These are phyloP conservation scores for Colletotrichum scovillei DNA, from an alignment of 2,329 filamentous ascomycete genomes.

Conservation along the genomic window DNA sequence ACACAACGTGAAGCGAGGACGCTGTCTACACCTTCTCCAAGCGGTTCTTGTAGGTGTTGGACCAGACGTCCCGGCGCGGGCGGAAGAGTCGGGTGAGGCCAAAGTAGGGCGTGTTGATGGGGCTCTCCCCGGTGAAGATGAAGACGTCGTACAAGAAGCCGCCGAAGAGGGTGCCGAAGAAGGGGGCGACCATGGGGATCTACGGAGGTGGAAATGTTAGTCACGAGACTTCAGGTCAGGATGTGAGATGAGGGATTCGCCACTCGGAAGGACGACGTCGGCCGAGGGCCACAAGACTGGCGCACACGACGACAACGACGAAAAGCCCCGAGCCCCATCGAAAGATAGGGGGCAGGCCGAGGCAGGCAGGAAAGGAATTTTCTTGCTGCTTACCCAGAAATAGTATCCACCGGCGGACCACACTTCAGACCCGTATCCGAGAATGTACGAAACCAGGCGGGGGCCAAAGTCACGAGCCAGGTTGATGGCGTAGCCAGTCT, in stretches of 20 bases:
- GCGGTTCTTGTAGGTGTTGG: conserved; percentile 34
- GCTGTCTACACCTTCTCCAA: conserved; percentile 11
- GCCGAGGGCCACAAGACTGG: no score
- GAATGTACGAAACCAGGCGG: conserved; percentile 71
- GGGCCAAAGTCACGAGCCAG: conserved; percentile 79
- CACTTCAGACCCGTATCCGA: conserved; percentile 76
- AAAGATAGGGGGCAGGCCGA: neutral
- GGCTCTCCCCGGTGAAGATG: conserved; percentile 77
- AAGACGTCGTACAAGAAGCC: conserved; percentile 76
- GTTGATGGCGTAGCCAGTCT: conserved; percentile 83
- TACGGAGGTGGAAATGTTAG: conserved; percentile 42
- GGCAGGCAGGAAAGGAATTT: neutral
- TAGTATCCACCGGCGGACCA: conserved; percentile 77
- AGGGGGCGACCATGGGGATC: conserved; percentile 80
- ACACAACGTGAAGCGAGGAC: neutral
- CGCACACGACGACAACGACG: neutral
- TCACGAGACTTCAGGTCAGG: neutral
- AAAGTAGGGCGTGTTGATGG: conserved; percentile 75
- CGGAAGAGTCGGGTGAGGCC: conserved; percentile 66
- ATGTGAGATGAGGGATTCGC: neutral
- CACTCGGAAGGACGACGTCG: neutral
- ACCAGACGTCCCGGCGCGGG: conserved; percentile 47
- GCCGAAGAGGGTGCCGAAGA: conserved; percentile 72
- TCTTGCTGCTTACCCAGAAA: conserved; percentile 70
- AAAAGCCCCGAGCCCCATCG: conserved; percentile 1